Evolutionary conservation across 805 yeast species (phyloP).

Genomic region (Yarrowia porcina): DNA sequence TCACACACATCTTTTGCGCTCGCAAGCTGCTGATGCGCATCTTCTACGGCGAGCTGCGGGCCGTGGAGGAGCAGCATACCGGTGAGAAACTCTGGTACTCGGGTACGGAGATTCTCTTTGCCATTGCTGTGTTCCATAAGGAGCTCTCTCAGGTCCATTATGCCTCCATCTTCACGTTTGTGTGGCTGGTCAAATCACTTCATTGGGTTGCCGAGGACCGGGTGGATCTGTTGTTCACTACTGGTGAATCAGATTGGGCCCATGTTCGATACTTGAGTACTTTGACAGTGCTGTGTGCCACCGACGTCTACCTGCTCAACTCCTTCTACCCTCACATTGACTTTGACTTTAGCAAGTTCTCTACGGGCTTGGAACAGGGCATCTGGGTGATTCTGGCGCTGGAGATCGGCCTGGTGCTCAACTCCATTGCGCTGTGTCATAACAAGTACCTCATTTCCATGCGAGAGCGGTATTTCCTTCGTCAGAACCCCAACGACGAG

Average conservation of each 20-base stretch:
- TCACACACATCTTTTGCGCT: conserved; percentile 28
- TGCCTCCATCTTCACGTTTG: conserved; percentile 22
- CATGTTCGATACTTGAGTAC: conserved; percentile 47
- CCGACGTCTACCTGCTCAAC: conserved; percentile 47
- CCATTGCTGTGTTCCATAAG: conserved; percentile 52
- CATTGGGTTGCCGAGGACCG: conserved; percentile 70
- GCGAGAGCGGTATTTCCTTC: conserved; percentile 53
- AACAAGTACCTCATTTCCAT: conserved; percentile 51
- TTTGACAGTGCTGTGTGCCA: conserved; percentile 43
- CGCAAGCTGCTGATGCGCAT: conserved; percentile 29
- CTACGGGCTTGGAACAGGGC: conserved; percentile 38
- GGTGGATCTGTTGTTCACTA: conserved; percentile 49
- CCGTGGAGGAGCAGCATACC: conserved; percentile 72
- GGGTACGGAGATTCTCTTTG: conserved; percentile 55
- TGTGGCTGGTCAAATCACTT: conserved; percentile 19
- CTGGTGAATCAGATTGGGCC: conserved; percentile 39
- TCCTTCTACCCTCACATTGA: conserved; percentile 18
- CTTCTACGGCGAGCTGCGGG: conserved; percentile 67
- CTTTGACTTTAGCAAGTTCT: conserved; percentile 51
- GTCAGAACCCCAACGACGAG: conserved; percentile 51
- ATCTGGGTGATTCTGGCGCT: conserved; percentile 66
- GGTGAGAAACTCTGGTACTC: conserved; percentile 64
- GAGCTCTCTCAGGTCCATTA: conserved; percentile 39
- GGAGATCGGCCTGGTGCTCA: conserved; percentile 64
- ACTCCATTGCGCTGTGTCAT: conserved; percentile 49